Base-by-base conservation (phyloP, 345 rosid species). In the Isatis tinctoria region DNA sequence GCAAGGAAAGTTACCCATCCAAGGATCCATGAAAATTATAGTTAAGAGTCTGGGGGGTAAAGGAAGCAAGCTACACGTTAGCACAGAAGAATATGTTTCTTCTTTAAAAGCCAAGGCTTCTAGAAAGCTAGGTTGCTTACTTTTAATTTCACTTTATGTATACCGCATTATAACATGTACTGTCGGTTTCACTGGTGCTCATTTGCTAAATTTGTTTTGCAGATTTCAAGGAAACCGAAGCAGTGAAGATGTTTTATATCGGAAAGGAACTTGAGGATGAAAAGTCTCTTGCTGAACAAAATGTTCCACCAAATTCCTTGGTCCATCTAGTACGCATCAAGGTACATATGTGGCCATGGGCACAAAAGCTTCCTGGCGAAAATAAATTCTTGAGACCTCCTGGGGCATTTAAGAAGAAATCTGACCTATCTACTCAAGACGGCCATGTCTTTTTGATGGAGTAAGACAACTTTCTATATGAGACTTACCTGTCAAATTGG, bases 321-420 rank as follows among this genome's bases (percentile, higher is more conserved):
- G 85, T 94, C 74, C 97, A 94, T 84, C 87, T 94, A 77, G 87
- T 94, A 44, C 96, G 97, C 35, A 85, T 97, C 65, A 86, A 85
- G 82, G 44, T 94, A 75, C 87, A 92, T 83, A 65, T 86, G 79
- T 81, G 85, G 86, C 93, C 97, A 20, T 83, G 79, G 84, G 96
- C 97, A 22, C 97, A 90, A 75, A 90, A 82, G 83, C 85, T 92
- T 69, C 99, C 96, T 1, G 86, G 96, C 35, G 97, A 92, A 77
- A 90, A 90, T 76, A 95, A 86, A 81, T 83, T 97, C 49, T 77
- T 92, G 78, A 82, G 96, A 63, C 99, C 99, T 79, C 99, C 97
- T 1, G 99, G 97, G 43, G 99, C 99, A 54, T 95, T 95, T 84
- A 95, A 95, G 90, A 95, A 92, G 92, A 95, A 92, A 81, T 90